A percentile compares a stretch with the other conserved stretches of the same genome.
These are phyloP conservation scores for Ballota nigra DNA, from an alignment of 257 asterid genomes.

Conservation along the genomic window DNA sequence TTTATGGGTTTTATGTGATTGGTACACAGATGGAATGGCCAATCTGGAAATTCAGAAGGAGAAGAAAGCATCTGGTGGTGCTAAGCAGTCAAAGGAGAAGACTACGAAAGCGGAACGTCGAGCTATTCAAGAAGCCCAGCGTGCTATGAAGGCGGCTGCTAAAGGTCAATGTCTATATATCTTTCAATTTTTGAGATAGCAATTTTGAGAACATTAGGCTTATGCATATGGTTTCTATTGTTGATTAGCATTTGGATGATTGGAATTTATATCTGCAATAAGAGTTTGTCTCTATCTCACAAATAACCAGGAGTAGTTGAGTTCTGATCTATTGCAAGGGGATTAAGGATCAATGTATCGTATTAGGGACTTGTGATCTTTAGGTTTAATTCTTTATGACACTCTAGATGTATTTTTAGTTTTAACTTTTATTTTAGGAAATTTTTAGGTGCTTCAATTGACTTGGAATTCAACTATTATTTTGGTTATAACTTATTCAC, in stretches of 20 bases:
- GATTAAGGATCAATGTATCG: not conserved
- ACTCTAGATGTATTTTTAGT: not conserved
- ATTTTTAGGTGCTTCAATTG: not conserved
- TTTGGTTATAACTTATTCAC: not conserved
- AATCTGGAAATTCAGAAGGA: slow-evolving; percentile 49
- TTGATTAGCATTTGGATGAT: not conserved
- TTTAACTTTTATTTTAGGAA: not conserved
- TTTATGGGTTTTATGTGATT: slow-evolving; percentile 5
- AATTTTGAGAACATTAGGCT: not conserved
- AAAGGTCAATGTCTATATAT: slow-evolving; percentile 45
- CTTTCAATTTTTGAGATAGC: not conserved
- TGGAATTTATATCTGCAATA: not conserved
- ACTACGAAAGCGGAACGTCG: slow-evolving; percentile 91
- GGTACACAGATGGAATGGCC: slow-evolving; percentile 53
- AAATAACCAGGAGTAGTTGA: not conserved
- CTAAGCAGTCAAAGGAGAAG: slow-evolving; percentile 73
- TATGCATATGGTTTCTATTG: not conserved
- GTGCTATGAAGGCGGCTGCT: slow-evolving; percentile 87
- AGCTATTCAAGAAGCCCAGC: slow-evolving; percentile 92
- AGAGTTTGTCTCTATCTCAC: not conserved
- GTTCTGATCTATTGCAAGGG: not conserved
- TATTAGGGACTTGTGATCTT: not conserved
- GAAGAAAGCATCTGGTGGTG: slow-evolving; percentile 37
- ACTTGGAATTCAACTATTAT: not conserved
- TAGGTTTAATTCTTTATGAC: not conserved